A percentile compares a stretch with the other conserved stretches of the same genome.
Conservation (phyloP, 106 monocot genomes). For the Acorus gramineus region DNA sequence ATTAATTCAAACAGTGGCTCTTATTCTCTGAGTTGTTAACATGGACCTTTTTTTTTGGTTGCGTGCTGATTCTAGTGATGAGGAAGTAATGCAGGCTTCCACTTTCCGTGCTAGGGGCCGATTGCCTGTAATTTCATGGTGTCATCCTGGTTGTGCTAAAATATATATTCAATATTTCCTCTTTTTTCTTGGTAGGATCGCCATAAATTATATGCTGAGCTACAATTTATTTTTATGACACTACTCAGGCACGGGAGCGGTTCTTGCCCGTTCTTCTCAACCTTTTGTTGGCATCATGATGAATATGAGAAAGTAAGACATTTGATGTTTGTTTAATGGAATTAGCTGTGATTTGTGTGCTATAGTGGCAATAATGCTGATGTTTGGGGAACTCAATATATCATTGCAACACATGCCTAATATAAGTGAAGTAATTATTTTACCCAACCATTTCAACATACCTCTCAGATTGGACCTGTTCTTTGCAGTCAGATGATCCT, state of each 20-base stretch:
- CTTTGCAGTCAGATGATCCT: no score
- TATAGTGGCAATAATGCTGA: no score
- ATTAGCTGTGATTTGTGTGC: no score
- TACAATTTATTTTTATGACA: neutral
- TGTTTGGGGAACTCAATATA: no score
- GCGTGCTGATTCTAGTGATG: conserved; percentile 38
- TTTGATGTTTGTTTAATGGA: no score
- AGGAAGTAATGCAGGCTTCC: conserved; percentile 77
- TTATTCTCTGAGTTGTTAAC: conserved; percentile 1
- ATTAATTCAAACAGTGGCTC: neutral
- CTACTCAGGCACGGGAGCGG: conserved; percentile 63
- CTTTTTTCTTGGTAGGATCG: conserved; percentile 1
- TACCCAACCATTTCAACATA: no score
- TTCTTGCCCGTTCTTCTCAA: conserved; percentile 94
- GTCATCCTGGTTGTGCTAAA: conserved; percentile 56
- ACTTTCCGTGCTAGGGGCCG: conserved; percentile 73
- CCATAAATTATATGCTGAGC: neutral
- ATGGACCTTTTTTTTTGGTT: conserved; percentile 3
- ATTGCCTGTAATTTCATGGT: conserved; percentile 91
- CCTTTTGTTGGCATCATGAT: conserved; percentile 90
- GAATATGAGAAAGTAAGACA: conserved; percentile 62
- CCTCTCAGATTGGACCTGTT: no score
- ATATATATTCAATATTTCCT: neutral
- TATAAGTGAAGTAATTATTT: no score
- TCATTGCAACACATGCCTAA: no score